Evolutionary conservation across 2,329 filamentous ascomycete species (phyloP).

Genomic region (Aphanocladium album): DNA sequence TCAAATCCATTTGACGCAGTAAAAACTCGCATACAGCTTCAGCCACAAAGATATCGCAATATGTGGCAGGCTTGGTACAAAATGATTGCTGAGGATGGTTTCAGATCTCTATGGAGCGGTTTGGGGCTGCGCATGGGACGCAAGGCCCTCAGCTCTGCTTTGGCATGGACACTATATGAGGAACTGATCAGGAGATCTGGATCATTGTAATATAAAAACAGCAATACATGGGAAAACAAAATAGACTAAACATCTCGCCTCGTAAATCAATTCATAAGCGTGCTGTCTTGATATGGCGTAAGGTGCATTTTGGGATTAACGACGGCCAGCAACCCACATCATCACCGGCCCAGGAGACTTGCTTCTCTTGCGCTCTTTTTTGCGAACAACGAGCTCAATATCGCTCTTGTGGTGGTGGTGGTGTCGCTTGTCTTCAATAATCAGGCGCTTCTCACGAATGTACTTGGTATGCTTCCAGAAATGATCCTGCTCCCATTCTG

Average conservation of each 20-base stretch:
- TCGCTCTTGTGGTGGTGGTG: conserved; percentile 46
- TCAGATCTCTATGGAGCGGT: conserved; percentile 78
- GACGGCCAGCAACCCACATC: conserved; percentile 56
- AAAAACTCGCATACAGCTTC: conserved; percentile 90
- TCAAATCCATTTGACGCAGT: conserved; percentile 97
- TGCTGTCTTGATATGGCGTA: background rate
- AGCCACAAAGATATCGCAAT: conserved; percentile 77
- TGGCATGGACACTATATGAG: conserved; percentile 97
- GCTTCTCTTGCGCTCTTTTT: conserved; percentile 52
- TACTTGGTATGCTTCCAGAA: conserved; percentile 67
- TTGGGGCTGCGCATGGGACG: conserved; percentile 80
- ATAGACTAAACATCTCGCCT: conserved; percentile 5
- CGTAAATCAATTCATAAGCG: conserved; percentile 2
- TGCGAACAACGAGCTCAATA: conserved; percentile 42
- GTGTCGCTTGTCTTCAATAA: conserved; percentile 43
- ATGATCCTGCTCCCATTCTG: conserved; percentile 64
- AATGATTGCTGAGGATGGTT: conserved; percentile 79
- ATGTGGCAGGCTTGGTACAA: conserved; percentile 69
- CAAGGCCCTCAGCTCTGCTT: conserved; percentile 88
- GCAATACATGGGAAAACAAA: conserved; percentile 4
- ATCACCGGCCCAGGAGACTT: conserved; percentile 50
- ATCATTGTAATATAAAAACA: conserved; percentile 14
- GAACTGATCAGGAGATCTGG: conserved; percentile 67
- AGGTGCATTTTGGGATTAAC: background rate
- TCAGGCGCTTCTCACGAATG: conserved; percentile 52